Percentiles rank a stretch among this genome's conserved stretches.
Evolutionary conservation across 1,284 basidiomycete species (phyloP).

Genomic region (Melampsora larici-populina): DNA sequence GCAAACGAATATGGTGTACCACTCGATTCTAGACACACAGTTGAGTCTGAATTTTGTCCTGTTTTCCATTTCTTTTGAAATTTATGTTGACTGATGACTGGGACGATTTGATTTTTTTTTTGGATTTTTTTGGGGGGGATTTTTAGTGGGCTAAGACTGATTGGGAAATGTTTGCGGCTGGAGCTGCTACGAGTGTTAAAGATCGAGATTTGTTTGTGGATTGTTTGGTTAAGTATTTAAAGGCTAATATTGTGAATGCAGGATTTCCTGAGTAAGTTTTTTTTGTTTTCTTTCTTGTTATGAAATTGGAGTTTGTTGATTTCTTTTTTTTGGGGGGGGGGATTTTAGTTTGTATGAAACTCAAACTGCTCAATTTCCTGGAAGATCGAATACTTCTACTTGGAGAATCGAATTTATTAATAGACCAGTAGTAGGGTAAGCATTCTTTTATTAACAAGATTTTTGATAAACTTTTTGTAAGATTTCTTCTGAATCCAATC

Average conservation of each 20-base stretch:
- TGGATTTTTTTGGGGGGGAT: no score
- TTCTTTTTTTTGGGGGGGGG: background rate
- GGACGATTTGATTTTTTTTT: no score
- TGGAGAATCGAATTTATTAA: conserved; percentile 53
- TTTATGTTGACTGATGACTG: no score
- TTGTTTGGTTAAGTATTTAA: conserved; percentile 50
- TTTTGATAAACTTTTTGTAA: no score
- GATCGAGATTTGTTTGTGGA: conserved; percentile 52
- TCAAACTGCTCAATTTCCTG: conserved; percentile 46
- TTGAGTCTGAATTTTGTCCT: conserved; percentile 49
- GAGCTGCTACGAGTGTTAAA: conserved; percentile 46
- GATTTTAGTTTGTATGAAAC: conserved; percentile 47
- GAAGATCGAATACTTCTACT: conserved; percentile 46
- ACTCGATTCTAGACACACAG: conserved; percentile 52
- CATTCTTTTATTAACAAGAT: background rate
- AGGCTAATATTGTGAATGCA: conserved; percentile 51
- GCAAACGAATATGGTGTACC: conserved; percentile 52
- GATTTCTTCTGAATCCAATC: background rate
- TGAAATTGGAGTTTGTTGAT: background rate
- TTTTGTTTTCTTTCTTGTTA: conserved; percentile 44
- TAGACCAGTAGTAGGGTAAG: conserved; percentile 51
- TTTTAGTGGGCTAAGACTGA: conserved; percentile 48
- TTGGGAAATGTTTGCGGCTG: conserved; percentile 54
- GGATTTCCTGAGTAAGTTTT: conserved; percentile 53
- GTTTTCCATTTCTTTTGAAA: conserved; percentile 49